A percentile compares a stretch with the other conserved stretches of the same genome.
phyloP scores from a whole-genome alignment of 768 basidiomycete species.

The Royoungia palumana region DNA sequence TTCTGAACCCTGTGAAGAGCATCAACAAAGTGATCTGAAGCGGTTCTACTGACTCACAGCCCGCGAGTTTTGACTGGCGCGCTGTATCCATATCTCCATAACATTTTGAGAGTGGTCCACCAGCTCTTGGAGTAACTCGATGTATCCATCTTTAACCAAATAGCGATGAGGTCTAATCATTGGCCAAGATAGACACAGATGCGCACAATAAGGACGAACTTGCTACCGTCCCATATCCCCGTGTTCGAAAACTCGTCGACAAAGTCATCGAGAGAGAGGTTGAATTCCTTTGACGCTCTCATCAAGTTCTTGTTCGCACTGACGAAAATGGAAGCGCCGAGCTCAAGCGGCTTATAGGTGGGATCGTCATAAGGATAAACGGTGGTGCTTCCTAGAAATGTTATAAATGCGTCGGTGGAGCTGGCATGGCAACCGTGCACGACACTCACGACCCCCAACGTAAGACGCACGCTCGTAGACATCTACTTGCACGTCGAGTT shows the following conservation, averaged over 20 bases:
- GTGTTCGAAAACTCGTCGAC: conserved; percentile 45
- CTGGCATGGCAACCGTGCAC: background rate
- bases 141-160: conserved; percentile 38
- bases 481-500: conserved; percentile 71
- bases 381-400: conserved; percentile 62
- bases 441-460: conserved; percentile 78
- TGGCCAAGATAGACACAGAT: background rate
- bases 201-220: conserved; percentile 63
- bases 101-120: conserved; percentile 70
- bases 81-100: conserved; percentile 74
- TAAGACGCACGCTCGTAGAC: conserved; percentile 76
- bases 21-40: background rate
- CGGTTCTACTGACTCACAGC: conserved; percentile 39
- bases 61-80: conserved; percentile 56
- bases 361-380: conserved; percentile 68
- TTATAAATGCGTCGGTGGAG: conserved; percentile 3
- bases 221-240: conserved; percentile 82
- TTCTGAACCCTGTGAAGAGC: conserved; percentile 45
- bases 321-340: conserved; percentile 90
- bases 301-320: conserved; percentile 64
- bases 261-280: conserved; percentile 54
- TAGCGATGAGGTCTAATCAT: background rate
- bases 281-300: conserved; percentile 80
- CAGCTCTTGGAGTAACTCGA: conserved; percentile 40
- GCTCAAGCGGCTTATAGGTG: conserved; percentile 62